Base-by-base conservation (phyloP, 1,284 basidiomycete genomes). In the Coriolopsis trogii region DNA sequence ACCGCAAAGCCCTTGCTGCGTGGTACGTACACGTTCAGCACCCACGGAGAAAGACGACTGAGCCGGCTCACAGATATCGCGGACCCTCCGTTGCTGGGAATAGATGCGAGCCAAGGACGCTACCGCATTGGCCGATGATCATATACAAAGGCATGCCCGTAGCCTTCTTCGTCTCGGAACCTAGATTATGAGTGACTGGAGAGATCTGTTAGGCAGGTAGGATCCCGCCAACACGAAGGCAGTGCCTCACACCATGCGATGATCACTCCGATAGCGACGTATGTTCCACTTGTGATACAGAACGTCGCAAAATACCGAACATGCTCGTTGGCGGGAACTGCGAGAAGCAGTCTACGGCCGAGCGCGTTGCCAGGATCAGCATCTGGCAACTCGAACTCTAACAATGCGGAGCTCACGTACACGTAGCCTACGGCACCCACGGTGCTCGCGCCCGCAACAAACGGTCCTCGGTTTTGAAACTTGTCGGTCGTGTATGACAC, bases 141-240 rank as follows among this genome's bases (percentile, higher is more conserved):
- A 87, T 85, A 64, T 86, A 89, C 65, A 89, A 77, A 2, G 88
- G 85, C 31, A 87, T 82, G 0, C 87, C 88, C 0, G 87, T 78
- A 1, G 88, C 87, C 49, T 82, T 82, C 70, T 90, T 90, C 4
- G 86, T 86, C 68, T 90, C 87, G 0, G 87, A 89, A 4, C 87
- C 88, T 5, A 90, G 72, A 53, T 90, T 90, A 61, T 90, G 87
- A 0, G 83, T 74, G 60, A 81, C 87, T 89, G 49, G n/a, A n/a
- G 10, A 23, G 8, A 10, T 44, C n/a, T 3, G 8, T 18, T n/a
- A 13, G 5, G 6, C 23, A 9, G 31, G n/a, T 16, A 3, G n/a
- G 4, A 8, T 18, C 6, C 13, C n/a, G n/a, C 7, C 8, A 6
- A 6, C 15, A 6, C 9, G 6, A 6, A 16, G 9, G 3, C 10